Evolutionary conservation across 140 eudicot species (phyloP).

Genomic region (Erigeron philadelphicus): DNA sequence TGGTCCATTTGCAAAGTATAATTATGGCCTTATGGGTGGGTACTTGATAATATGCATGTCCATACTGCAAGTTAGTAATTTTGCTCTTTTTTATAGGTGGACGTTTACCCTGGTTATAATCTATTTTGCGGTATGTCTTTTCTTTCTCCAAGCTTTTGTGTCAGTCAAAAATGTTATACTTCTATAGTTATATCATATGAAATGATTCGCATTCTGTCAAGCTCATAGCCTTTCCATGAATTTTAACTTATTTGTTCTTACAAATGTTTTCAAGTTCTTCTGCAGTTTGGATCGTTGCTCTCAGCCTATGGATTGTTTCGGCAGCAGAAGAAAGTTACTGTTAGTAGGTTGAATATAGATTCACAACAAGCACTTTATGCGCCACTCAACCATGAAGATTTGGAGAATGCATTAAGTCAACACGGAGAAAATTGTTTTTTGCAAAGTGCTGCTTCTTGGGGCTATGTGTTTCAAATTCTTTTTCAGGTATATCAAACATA

Average conservation of each 20-base stretch:
- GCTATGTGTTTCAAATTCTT: conserved; percentile 28
- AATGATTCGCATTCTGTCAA: background rate
- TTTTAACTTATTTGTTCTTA: conserved; percentile 27
- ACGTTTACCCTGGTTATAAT: conserved; percentile 63
- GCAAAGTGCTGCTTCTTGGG: conserved; percentile 32
- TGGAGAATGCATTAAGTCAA: conserved; percentile 34
- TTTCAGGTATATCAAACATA: conserved; percentile 22
- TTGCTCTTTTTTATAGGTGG: conserved; percentile 54
- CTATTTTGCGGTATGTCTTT: conserved; percentile 69
- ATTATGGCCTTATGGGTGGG: background rate
- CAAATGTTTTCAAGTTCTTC: conserved; percentile 27
- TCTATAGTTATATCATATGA: conserved; percentile 13
- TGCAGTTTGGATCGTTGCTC: conserved; percentile 67
- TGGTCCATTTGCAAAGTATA: too few relatives aligned
- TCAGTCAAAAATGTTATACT: background rate
- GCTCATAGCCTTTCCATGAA: conserved; percentile 11
- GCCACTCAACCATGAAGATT: conserved; percentile 35
- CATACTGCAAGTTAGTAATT: conserved; percentile 25
- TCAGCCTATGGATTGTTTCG: conserved; percentile 61
- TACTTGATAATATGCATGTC: conserved; percentile 7
- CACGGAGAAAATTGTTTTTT: conserved; percentile 27
- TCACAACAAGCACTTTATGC: conserved; percentile 40
- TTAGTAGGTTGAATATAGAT: conserved; percentile 27
- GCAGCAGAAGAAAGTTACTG: conserved; percentile 32
- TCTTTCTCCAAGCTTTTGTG: conserved; percentile 9